These are phyloP conservation scores for Fulvia fulva DNA, from an alignment of 2,329 filamentous ascomycete species.

Conservation along the genomic window DNA sequence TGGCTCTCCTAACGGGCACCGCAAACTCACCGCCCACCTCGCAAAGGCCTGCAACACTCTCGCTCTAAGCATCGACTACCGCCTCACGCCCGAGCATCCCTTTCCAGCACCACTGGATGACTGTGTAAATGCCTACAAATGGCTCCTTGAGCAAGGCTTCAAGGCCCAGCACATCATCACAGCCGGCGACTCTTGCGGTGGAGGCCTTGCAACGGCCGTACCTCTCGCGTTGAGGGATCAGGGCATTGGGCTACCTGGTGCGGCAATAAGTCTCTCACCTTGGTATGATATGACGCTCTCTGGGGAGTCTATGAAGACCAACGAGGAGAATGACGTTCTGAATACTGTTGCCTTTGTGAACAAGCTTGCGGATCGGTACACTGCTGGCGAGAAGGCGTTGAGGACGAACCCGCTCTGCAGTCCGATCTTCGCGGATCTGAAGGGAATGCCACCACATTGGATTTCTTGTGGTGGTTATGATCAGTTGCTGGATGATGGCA, in stretches of 20 bases:
- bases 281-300: slow-evolving; percentile 24
- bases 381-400: slow-evolving; percentile 9
- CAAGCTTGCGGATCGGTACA: slow-evolving; percentile 20
- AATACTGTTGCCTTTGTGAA: slow-evolving; percentile 17
- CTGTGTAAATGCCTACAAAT: slow-evolving; percentile 54
- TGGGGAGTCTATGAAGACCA: slow-evolving; percentile 17
- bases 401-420: slow-evolving; percentile 20
- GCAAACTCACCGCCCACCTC: slow-evolving; percentile 27
- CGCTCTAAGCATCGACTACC: slow-evolving; percentile 55
- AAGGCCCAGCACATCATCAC: slow-evolving; percentile 21
- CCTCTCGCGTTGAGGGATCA: slow-evolving; percentile 20
- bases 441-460: slow-evolving; percentile 44
- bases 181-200: slow-evolving; percentile 27
- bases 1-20: slow-evolving; percentile 24
- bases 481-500: slow-evolving; percentile 48
- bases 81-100: slow-evolving; percentile 56
- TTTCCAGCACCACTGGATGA: slow-evolving; percentile 54
- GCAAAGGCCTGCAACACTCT: slow-evolving; percentile 49
- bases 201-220: slow-evolving; percentile 24
- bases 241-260: slow-evolving; percentile 21
- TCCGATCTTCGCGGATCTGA: slow-evolving; percentile 24
- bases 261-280: slow-evolving; percentile 23
- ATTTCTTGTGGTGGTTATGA: slow-evolving; percentile 52
- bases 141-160: slow-evolving; percentile 47
- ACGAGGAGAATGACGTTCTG: slow-evolving; percentile 23